Conservation (phyloP, 257 asterid genomes). For the Rhazya stricta region DNA sequence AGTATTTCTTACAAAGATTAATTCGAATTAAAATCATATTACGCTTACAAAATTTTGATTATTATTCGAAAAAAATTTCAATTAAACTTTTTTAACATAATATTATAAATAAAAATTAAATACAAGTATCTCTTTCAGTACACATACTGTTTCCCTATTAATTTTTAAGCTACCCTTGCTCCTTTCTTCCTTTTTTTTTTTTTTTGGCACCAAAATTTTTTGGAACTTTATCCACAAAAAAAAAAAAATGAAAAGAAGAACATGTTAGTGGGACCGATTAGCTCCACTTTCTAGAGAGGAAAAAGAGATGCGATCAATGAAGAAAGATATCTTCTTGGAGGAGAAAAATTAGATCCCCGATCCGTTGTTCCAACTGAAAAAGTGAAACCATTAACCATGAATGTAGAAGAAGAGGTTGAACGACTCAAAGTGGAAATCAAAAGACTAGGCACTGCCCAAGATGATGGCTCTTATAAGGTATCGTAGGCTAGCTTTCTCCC, state of each 20-base stretch:
- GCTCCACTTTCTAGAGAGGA: not conserved
- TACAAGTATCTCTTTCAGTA: no score
- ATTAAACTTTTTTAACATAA: no score
- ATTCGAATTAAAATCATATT: no score
- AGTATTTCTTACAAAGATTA: no score
- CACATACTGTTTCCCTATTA: no score
- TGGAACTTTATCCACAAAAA: not conserved
- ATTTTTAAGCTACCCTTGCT: no score
- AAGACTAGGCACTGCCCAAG: slow-evolving; percentile 69
- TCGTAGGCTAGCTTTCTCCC: not conserved
- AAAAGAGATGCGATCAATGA: slow-evolving; percentile 7
- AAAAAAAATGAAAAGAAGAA: not conserved
- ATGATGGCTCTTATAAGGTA: slow-evolving; percentile 94
- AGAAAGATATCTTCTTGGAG: not conserved
- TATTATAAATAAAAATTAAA: no score
- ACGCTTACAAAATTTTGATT: no score
- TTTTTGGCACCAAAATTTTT: not conserved
- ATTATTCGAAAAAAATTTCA: no score
- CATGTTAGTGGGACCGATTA: not conserved
- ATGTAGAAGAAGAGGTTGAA: slow-evolving; percentile 91
- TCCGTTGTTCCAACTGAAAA: not conserved
- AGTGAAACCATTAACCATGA: slow-evolving; percentile 45
- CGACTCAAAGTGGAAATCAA: slow-evolving; percentile 76
- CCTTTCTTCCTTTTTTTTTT: not conserved
- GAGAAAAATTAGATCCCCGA: not conserved